Evolutionary conservation across 2,329 filamentous ascomycete genomes (phyloP), one percentile per base, ranked within the genome.

Genomic region (Fusarium nygamai): DNA sequence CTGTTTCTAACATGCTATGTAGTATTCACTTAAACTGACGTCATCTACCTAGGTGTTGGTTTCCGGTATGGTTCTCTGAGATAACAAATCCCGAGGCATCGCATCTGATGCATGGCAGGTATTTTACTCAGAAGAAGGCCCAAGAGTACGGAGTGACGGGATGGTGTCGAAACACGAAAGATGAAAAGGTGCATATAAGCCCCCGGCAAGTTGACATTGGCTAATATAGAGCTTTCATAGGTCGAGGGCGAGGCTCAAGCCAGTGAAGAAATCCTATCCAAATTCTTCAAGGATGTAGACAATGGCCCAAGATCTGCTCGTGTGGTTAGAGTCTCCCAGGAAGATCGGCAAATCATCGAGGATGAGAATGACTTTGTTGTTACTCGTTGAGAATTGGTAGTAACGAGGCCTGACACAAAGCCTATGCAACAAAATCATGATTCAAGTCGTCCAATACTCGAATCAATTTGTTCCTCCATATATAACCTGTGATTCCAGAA

Each of bases 181-280:
- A 88, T 67, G 86, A 88, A 72, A 90, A 90, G 83, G 90, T 87
- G 74, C 47, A 75, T 58, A 43, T 20, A 33, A 46, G 17, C 31
- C 36, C 27, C 36, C 4, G 5, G 8, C 16, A 41, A 43, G 17
- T 22, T 53, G 43, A 20, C 22, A 20, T 36, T 22, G 6, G 48
- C 50, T 73, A 34, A 73, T 44, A n/a, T 41, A 41, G 34, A 29
- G 17, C 20, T 22, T 17, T 60, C 83, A 78, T 53, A 98, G 94
- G 95, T 98, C 53, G 91, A 94, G 79, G 96, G 96, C 33, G 95
- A 98, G 84, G 95, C 92, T 10, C 96, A 98, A 81, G 95, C 94
- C 36, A 86, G 89, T 5, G 87, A 91, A 3, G 87, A 90, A 2
- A 83, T 88, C 6, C 81, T 98, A 33, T 83, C 90, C 60, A 88